These are phyloP conservation scores for Pythium apleroticum DNA, from an alignment of 352 stramenopile species.

Conservation along the genomic window DNA sequence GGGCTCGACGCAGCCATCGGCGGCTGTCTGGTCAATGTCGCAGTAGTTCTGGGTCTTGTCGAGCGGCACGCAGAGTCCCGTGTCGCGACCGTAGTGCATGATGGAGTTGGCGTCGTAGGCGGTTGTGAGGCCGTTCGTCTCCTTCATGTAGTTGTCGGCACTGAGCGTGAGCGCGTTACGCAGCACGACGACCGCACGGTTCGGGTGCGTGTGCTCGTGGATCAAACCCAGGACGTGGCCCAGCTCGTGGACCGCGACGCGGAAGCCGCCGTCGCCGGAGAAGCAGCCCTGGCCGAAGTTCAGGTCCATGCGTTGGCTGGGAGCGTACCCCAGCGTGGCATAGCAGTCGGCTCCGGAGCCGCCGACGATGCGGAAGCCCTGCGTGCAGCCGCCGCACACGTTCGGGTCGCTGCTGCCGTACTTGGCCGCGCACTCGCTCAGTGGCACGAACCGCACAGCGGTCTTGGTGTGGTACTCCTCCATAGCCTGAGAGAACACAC, in stretches of 20 bases:
- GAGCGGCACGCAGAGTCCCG: conserved; percentile 42
- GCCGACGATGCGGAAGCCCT: conserved; percentile 32
- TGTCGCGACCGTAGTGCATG: conserved; percentile 48
- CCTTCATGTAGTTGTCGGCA: conserved; percentile 54
- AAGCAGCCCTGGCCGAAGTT: conserved; percentile 48
- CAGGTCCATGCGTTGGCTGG: conserved; percentile 38
- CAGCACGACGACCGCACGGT: conserved; percentile 44
- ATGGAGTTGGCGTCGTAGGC: conserved; percentile 39
- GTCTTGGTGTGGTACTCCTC: conserved; percentile 37
- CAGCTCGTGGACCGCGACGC: conserved; percentile 44
- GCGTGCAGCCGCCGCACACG: conserved; percentile 42
- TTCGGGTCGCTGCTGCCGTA: conserved; percentile 28
- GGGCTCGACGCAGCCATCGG: conserved; percentile 27
- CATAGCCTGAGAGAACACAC: conserved; percentile 40
- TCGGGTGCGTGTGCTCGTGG: conserved; percentile 50
- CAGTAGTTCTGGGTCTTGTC: conserved; percentile 33
- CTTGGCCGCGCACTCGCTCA: conserved; percentile 30
- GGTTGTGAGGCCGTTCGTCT: conserved; percentile 27
- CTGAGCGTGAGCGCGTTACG: conserved; percentile 42
- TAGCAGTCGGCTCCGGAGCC: conserved; percentile 36
- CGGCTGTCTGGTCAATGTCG: conserved; percentile 38
- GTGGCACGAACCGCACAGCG: conserved; percentile 34
- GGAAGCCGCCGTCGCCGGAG: conserved; percentile 37
- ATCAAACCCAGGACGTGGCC: conserved; percentile 45
- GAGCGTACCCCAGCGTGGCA: conserved; percentile 43